Conservation (phyloP, 2,329 filamentous ascomycete genomes). For the Bertia moriformis region DNA sequence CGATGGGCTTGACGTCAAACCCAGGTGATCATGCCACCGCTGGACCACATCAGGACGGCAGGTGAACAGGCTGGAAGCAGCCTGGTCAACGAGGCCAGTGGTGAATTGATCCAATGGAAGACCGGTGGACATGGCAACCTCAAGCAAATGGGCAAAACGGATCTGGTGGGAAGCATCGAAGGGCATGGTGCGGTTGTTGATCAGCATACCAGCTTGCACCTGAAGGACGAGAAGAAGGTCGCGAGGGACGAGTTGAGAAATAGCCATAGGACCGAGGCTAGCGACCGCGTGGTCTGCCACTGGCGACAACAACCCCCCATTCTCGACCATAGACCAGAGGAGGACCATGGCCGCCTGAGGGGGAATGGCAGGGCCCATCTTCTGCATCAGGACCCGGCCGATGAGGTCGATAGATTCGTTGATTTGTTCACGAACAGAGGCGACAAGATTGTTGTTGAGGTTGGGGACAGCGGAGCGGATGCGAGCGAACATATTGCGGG, state of each 20-base stretch:
- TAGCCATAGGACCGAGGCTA: constrained; percentile 41
- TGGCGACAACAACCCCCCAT: constrained; percentile 43
- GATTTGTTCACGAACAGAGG: constrained; percentile 77
- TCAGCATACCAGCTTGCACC: constrained; percentile 20
- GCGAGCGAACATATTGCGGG: constrained; percentile 73
- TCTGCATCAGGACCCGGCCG: constrained; percentile 37
- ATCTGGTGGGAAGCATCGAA: neutral
- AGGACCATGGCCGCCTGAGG: constrained; percentile 40
- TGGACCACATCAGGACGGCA: neutral
- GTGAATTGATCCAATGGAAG: neutral
- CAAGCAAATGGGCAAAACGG: constrained; percentile 1
- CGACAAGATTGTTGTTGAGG: constrained; percentile 40
- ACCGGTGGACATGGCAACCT: neutral
- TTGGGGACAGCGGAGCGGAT: constrained; percentile 50
- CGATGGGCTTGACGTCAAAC: constrained; percentile 37
- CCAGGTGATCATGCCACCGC: neutral
- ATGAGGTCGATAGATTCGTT: constrained; percentile 41
- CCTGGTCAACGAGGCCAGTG: neutral
- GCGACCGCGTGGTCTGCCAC: constrained; percentile 45
- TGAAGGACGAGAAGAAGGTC: constrained; percentile 9
- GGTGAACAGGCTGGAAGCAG: neutral
- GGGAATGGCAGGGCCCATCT: constrained; percentile 27
- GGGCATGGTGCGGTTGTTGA: constrained; percentile 12
- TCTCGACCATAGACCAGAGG: constrained; percentile 51
- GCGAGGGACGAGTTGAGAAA: constrained; percentile 32